Evolutionary conservation across 2,329 filamentous ascomycete species (phyloP), one percentile per base, ranked within the genome.

Genomic region (Trichoderma sp.): DNA sequence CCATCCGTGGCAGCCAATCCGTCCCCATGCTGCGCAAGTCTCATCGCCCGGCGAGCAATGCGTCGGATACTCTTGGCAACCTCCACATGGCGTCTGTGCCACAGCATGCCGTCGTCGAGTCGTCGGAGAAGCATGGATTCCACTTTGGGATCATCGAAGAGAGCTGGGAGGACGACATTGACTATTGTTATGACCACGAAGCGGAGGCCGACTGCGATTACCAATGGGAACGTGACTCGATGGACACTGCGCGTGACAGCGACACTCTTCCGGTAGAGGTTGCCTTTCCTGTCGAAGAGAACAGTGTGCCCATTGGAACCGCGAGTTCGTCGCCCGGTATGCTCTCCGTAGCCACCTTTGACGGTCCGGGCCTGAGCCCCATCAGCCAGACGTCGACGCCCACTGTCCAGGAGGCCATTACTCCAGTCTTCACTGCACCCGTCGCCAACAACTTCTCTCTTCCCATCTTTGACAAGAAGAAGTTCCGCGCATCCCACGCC

Each of bases 171-270:
- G 88, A 90, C 64, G 88, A 88, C 71, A 90, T 91, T 70, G 89
- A 91, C 75, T 91, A 90, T 77, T 90, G 87, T 75, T 91, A 91
- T 74, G 88, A 90, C 72, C 87, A 91, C 73, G 89, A 88, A 72
- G 87, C 85, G 14, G 89, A 91, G 76, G 89, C 88, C 8, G 83
- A 90, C 76, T 90, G 87, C 74, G 85, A 90, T 70, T 90, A 89
- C 72, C 85, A 88, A 55, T 90, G 88, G 88, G 86, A 89, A 69
- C 84, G 85, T 18, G 80, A 83, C 3, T 89, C 87, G 0, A 73
- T 85, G 64, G 87, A 89, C 59, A 75, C 73, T 18, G 70, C 73
- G 24, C 75, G 74, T 28, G 74, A 74, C 18, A 66, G 59, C 59
- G 55, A 65, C 55, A 68, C 72, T 11, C 74, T 75, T 18, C 71